Conservation (phyloP, 2,329 filamentous ascomycete genomes). For the Cladosporium sp. region DNA sequence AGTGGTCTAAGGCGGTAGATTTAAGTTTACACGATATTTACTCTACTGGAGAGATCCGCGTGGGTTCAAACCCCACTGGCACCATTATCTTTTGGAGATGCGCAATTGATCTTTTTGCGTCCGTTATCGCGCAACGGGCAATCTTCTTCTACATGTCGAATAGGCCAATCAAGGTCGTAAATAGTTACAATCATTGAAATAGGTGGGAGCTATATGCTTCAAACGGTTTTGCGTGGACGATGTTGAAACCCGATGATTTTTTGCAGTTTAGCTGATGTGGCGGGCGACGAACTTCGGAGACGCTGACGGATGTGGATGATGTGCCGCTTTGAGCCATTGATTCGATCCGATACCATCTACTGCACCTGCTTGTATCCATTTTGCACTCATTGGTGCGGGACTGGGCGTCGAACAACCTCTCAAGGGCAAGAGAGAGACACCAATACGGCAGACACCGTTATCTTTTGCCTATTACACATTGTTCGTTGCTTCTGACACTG, state of each 20-base stretch:
- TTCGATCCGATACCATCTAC: neutral
- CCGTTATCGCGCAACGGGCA: neutral
- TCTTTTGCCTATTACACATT: too few relatives aligned
- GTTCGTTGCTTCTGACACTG: too few relatives aligned
- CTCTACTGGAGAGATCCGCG: constrained; percentile 25
- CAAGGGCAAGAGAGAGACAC: too few relatives aligned
- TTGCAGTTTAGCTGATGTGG: neutral
- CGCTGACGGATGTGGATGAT: neutral
- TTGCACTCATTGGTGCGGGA: too few relatives aligned
- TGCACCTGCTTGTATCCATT: neutral
- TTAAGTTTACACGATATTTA: constrained; percentile 19
- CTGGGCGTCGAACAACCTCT: neutral
- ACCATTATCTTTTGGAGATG: constrained; percentile 10
- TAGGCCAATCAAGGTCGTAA: neutral
- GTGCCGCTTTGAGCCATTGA: neutral
- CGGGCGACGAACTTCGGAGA: neutral
- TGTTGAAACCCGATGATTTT: neutral
- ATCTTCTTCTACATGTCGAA: neutral
- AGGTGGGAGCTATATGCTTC: neutral
- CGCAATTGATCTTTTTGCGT: neutral
- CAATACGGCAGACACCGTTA: too few relatives aligned
- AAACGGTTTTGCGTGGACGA: neutral
- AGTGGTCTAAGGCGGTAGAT: constrained; percentile 28
- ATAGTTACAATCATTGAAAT: neutral
- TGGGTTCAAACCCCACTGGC: constrained; percentile 23